Base-by-base conservation (phyloP, 768 basidiomycete genomes). In the Strobilomyces echinocephalus region DNA sequence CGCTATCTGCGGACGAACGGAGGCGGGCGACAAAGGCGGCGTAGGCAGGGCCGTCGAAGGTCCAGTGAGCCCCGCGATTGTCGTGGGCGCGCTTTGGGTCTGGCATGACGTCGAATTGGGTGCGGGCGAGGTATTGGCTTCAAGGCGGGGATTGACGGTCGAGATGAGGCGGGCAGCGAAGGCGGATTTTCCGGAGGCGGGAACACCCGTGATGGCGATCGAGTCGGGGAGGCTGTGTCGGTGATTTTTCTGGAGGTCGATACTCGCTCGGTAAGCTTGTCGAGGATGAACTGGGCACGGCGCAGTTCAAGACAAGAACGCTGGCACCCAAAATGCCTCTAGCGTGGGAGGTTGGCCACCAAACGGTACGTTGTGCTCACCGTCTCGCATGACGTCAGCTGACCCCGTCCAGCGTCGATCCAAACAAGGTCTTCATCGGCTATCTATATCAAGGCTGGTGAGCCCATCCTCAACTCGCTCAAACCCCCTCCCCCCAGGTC, bases 161-260 rank as follows among this genome's bases (percentile, higher is more conserved):
- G n/a, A n/a, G n/a, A n/a, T n/a, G 38, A 95, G 66, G 8, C 79
- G 75, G 51, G 72, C 71, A 11, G 91, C 81, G 30, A 95, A 74
- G 0, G 88, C 83, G 0, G 90, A 86, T 74, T 97, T 97, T 15
- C 94, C 92, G 0, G 88, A 87, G 1, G 89, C 95, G 4, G 95
- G 94, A 16, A 87, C 95, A 8, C 90, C 90, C 35, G 84, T 74
- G 53, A 91, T 77, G 34, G 87, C 91, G 33, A 91, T 78, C 15
- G 92, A 68, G 30, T 54, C 46, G 2, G 58, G 67, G 16, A 57
- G 44, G 7, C 63, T 69, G 50, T 4, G 40, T n/a, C 0, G 9
- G 44, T 11, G 11, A 24, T 1, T 30, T 3, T 14, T 24, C 4
- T 2, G 3, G n/a, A n/a, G 8, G 21, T 4, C 12, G 24, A 18